Percentiles rank a stretch among this genome's conserved stretches.
Evolutionary conservation across 129 eudicot genomes (phyloP).

Genomic region (Daucus carota): DH1_v3.0 NC_030386.2:38038501-38039000

Average conservation of each 20-base stretch:
- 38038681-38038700: background rate
- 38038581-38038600: slow-evolving; percentile 38
- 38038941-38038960: background rate
- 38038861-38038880: background rate
- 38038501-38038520: background rate
- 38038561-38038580: background rate
- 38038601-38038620: slow-evolving; percentile 12
- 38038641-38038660: background rate
- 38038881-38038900: slow-evolving; percentile 2
- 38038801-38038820: background rate
- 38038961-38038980: background rate
- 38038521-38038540: too few relatives aligned
- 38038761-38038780: background rate
- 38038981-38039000: background rate
- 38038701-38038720: background rate
- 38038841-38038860: background rate
- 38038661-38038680: background rate
- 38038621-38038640: background rate
- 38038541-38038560: too few relatives aligned
- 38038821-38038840: background rate
- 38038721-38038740: background rate
- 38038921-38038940: background rate
- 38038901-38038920: background rate
- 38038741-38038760: background rate
- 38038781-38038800: background rate